Percentiles rank a stretch among this genome's conserved stretches.
Conservation (phyloP, 441 rosid genomes). For the Pelargonium cotyledonis region DNA sequence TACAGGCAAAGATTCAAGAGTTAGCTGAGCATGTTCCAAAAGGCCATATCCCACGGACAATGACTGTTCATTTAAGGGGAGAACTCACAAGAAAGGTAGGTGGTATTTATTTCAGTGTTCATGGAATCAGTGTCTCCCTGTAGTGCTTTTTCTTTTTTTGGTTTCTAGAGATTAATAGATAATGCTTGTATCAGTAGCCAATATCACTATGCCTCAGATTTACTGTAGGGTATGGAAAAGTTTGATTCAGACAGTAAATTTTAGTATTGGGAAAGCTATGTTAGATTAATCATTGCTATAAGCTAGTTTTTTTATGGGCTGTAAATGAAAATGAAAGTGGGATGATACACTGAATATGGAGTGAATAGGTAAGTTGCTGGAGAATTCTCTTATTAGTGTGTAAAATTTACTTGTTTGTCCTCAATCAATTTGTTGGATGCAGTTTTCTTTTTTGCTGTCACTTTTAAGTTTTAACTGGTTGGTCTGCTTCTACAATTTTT, state of each 20-base stretch:
- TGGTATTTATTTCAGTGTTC: constrained; percentile 14
- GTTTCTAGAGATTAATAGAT: background rate
- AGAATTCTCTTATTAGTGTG: background rate
- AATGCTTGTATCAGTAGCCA: constrained; percentile 1
- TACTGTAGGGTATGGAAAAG: background rate
- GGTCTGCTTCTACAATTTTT: background rate
- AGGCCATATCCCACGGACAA: constrained; percentile 95
- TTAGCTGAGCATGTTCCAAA: constrained; percentile 97
- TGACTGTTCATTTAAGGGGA: constrained; percentile 96
- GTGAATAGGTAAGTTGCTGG: background rate
- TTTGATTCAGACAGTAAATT: constrained; percentile 4
- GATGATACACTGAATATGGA: constrained; percentile 1
- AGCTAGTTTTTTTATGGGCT: background rate
- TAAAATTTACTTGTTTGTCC: background rate
- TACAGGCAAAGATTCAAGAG: constrained; percentile 98
- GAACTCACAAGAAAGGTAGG: constrained; percentile 95
- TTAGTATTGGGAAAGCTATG: background rate
- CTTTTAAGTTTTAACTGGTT: background rate
- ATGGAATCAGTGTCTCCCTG: background rate
- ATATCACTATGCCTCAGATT: background rate
- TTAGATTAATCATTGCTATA: background rate
- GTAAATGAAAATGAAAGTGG: background rate
- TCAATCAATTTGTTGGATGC: background rate
- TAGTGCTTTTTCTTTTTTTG: background rate
- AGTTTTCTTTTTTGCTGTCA: background rate